Conservation (phyloP, 129 eudicot genomes). For the Pittosporum tobira region DNA sequence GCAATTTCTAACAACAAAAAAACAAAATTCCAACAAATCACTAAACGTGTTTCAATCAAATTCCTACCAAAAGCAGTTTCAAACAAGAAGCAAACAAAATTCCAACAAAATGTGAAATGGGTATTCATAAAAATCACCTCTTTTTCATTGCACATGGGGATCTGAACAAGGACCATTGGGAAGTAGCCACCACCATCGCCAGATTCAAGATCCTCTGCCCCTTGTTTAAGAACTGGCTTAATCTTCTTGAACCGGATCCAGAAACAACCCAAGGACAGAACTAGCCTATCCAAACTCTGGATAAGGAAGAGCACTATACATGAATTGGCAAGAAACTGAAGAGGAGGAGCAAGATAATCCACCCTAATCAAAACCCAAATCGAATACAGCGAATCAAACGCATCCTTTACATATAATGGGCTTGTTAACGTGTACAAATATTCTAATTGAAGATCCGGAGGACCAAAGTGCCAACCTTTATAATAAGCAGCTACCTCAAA, state of each 20-base stretch:
- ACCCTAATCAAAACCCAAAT: conserved; percentile 70
- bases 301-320: conserved; percentile 62
- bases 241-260: conserved; percentile 63
- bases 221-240: conserved; percentile 53
- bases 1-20: too few relatives aligned
- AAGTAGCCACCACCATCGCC: conserved; percentile 53
- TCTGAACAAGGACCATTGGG: conserved; percentile 97
- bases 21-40: not conserved
- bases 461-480: conserved; percentile 62
- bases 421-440: conserved; percentile 32
- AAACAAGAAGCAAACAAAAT: too few relatives aligned
- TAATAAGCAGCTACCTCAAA: conserved; percentile 66
- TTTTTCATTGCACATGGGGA: conserved; percentile 93
- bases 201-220: conserved; percentile 58
- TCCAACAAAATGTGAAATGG: conserved; percentile 1
- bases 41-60: not conserved
- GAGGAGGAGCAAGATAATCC: conserved; percentile 77
- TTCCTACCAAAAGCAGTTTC: not conserved
- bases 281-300: conserved; percentile 78
- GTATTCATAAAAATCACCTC: conserved; percentile 44
- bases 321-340: conserved; percentile 56
- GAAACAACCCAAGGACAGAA: conserved; percentile 75
- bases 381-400: conserved; percentile 52
- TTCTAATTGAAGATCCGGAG: conserved; percentile 54
- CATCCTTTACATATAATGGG: conserved; percentile 32